These are phyloP conservation scores for Acer yangbiense DNA, from an alignment of 345 rosid genomes.

Conservation along the genomic window DNA sequence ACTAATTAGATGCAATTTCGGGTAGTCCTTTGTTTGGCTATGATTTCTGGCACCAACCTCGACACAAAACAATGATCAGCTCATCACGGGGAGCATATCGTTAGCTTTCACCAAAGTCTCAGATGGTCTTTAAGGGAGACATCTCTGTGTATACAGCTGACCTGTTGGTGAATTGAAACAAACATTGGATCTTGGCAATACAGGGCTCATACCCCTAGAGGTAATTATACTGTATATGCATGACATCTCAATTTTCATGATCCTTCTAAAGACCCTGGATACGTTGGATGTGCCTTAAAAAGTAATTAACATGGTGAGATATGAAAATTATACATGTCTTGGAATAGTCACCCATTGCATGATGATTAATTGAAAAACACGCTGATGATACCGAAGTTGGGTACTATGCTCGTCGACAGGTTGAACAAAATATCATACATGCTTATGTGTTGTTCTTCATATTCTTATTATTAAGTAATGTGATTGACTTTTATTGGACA, in stretches of 20 bases:
- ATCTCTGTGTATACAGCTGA: constrained; percentile 84
- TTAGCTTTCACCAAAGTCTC: constrained; percentile 30
- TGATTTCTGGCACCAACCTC: too few relatives aligned
- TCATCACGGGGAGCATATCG: too few relatives aligned
- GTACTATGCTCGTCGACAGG: constrained; percentile 92
- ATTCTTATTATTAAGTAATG: constrained; percentile 29
- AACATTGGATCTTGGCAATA: constrained; percentile 73
- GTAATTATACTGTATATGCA: constrained; percentile 28
- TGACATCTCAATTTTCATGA: not conserved
- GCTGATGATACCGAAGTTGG: constrained; percentile 96
- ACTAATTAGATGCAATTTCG: too few relatives aligned
- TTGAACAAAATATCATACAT: constrained; percentile 35
- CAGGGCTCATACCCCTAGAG: constrained; percentile 86
- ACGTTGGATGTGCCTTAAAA: constrained; percentile 73
- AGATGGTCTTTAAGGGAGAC: constrained; percentile 84
- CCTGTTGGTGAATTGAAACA: constrained; percentile 89
- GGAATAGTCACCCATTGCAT: too few relatives aligned
- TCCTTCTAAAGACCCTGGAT: constrained; percentile 76
- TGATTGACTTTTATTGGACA: constrained; percentile 46
- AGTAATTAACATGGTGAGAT: constrained; percentile 72
- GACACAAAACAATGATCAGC: too few relatives aligned
- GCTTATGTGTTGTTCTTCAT: constrained; percentile 19
- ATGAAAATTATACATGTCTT: too few relatives aligned
- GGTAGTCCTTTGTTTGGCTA: too few relatives aligned
- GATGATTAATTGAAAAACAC: too few relatives aligned